Evolutionary conservation across 2,329 filamentous ascomycete species (phyloP), one percentile per base, ranked within the genome.

Genomic region (Aspergillus costaricaensis): DNA sequence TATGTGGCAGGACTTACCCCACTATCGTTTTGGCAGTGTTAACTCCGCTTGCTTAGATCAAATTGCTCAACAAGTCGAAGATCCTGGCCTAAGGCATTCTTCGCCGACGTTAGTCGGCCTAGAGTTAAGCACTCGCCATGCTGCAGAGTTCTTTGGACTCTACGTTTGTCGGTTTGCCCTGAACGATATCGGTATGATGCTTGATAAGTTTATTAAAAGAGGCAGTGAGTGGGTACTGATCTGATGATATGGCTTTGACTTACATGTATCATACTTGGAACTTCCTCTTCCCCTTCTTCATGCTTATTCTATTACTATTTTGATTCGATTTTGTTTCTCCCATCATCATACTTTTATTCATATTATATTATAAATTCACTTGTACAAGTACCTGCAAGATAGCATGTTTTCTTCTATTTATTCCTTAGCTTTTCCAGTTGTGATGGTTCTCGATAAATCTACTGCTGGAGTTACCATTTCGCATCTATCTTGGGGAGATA

Each of bases 151-250:
- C 77, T 99, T 99, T 75, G 93, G 90, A 15, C 97, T 99, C 77
- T 98, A 95, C 75, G 85, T 99, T 27, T 97, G 94, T 77, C 89
- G 95, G 17, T 99, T 99, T 74, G 92, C 93, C n/a, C 81, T 99
- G 62, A 83, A 88, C 4, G 95, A 99, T 75, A 80, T 99, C 62
- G 85, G 88, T 41, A 76, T 95, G 73, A 82, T 99, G 80, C 82
- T 99, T 68, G 95, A 99, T 76, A 99, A 98, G 75, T 98, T 95
- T 72, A 89, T 99, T 75, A 99, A 99, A 82, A 87, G 93, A 66
- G 93, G 94, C 23, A 96, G 90, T 69, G 94, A 99, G 82, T 99
- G 94, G 94, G 92, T 97, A 56, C 77, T 89, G 63, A 78, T 83
- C 57, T 87, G 61, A 71, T 15, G 10, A 23, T 17, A 15, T 30